Evolutionary conservation across 1,284 basidiomycete species (phyloP).

Genomic region (Peniophora sp.): DNA sequence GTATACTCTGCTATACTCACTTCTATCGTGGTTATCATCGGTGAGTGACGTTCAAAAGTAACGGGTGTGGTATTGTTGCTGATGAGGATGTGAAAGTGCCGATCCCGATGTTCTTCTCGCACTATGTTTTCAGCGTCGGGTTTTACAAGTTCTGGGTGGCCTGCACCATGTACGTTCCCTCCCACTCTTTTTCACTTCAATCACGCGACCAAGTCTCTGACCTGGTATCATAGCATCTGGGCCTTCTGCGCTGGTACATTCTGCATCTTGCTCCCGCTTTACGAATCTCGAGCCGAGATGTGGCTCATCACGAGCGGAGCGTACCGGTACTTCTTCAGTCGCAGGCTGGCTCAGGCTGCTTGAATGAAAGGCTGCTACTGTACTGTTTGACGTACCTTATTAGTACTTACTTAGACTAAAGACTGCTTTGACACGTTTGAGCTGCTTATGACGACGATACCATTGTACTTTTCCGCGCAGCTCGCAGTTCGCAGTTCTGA

Average conservation of each 20-base stretch:
- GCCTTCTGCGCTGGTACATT: constrained; percentile 35
- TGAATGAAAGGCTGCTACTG: too few species aligned
- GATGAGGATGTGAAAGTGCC: constrained; percentile 26
- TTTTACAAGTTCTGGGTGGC: constrained; percentile 48
- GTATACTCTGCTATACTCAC: constrained; percentile 33
- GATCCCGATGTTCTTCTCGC: constrained; percentile 44
- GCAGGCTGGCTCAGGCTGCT: too few species aligned
- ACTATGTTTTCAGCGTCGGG: constrained; percentile 38
- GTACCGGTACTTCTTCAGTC: background rate
- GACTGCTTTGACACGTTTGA: too few species aligned
- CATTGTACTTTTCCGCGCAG: too few species aligned
- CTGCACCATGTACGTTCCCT: constrained; percentile 32
- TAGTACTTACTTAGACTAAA: too few species aligned
- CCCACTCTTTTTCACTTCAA: background rate
- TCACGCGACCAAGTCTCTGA: constrained; percentile 1
- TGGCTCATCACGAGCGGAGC: constrained; percentile 15
- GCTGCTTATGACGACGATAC: too few species aligned
- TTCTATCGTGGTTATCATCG: constrained; percentile 30
- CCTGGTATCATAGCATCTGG: constrained; percentile 28
- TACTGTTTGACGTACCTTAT: too few species aligned
- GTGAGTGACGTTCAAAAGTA: constrained; percentile 17
- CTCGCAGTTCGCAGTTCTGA: too few species aligned
- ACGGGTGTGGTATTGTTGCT: too few species aligned
- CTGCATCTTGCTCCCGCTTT: constrained; percentile 38
- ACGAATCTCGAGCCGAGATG: constrained; percentile 37